These are phyloP conservation scores for Haplosporangium sp. DNA, from an alignment of 371 early-diverging fungal genomes.

Conservation along the genomic window DNA sequence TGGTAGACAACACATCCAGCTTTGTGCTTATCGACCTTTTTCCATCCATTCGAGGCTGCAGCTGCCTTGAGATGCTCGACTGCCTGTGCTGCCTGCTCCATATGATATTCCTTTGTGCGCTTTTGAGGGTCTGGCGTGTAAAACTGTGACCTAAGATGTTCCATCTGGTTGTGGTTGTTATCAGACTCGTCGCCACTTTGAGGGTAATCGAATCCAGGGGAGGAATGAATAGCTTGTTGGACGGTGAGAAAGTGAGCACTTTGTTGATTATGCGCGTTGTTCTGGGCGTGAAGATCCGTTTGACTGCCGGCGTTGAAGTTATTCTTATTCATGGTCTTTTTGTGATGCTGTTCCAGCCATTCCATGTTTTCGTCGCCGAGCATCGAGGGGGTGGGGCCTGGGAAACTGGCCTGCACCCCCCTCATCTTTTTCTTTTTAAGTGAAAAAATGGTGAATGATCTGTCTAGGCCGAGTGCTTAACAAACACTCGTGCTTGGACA, in stretches of 20 bases:
- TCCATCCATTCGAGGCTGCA: slow-evolving; percentile 59
- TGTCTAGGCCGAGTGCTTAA: not conserved
- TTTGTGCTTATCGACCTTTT: slow-evolving; percentile 73
- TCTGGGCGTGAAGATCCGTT: not conserved
- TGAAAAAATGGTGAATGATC: slow-evolving; percentile 22
- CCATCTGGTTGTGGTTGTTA: slow-evolving; percentile 35
- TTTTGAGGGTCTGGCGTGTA: slow-evolving; percentile 49
- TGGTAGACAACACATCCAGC: slow-evolving; percentile 70
- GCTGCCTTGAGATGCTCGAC: slow-evolving; percentile 38
- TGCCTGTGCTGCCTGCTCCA: slow-evolving; percentile 40
- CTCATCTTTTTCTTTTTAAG: slow-evolving; percentile 39
- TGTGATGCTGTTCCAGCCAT: slow-evolving; percentile 35
- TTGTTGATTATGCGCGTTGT: slow-evolving; percentile 1
- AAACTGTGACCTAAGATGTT: slow-evolving; percentile 44
- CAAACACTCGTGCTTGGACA: slow-evolving; percentile 1
- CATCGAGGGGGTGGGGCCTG: not conserved
- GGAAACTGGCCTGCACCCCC: slow-evolving; percentile 23
- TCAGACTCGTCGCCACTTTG: slow-evolving; percentile 46
- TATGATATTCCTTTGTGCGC: slow-evolving; percentile 45
- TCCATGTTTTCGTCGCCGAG: slow-evolving; percentile 16
- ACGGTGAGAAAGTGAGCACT: slow-evolving; percentile 21
- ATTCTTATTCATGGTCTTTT: slow-evolving; percentile 27
- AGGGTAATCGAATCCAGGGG: slow-evolving; percentile 34
- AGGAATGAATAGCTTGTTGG: slow-evolving; percentile 12
- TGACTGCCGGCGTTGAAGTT: not conserved